Evolutionary conservation across 2,329 filamentous ascomycete species (phyloP).

Genomic region (Penicillium sp.): DNA sequence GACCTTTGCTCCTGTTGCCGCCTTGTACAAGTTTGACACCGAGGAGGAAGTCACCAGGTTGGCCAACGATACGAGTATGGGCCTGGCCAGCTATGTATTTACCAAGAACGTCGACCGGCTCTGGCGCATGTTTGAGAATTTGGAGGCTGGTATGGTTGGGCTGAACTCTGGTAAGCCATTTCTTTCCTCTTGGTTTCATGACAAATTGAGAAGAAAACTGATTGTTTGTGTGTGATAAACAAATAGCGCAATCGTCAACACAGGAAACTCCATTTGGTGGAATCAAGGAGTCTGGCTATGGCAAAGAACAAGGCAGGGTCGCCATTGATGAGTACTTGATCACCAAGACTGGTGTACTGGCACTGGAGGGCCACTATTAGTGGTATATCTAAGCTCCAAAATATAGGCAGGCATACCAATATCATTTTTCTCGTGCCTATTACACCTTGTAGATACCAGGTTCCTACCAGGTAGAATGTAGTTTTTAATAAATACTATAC

Average conservation of each 20-base stretch:
- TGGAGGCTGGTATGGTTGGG: conserved; percentile 68
- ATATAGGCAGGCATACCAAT: background rate
- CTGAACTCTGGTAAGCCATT: conserved; percentile 52
- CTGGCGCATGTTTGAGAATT: conserved; percentile 62
- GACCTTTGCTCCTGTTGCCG: conserved; percentile 62
- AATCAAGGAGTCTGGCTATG: conserved; percentile 65
- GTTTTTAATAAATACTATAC: too few relatives aligned
- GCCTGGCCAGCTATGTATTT: conserved; percentile 64
- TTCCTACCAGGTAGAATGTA: too few relatives aligned
- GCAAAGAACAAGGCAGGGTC: conserved; percentile 59
- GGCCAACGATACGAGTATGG: conserved; percentile 63
- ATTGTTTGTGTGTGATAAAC: conserved; percentile 11
- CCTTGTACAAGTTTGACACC: conserved; percentile 61
- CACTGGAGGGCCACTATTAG: conserved; percentile 22
- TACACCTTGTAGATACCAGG: too few relatives aligned
- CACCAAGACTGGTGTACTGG: conserved; percentile 44
- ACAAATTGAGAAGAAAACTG: background rate
- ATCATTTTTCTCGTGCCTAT: background rate
- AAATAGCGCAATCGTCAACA: conserved; percentile 57
- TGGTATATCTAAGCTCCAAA: background rate
- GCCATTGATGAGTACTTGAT: conserved; percentile 37
- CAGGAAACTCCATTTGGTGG: conserved; percentile 65
- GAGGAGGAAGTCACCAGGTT: conserved; percentile 60
- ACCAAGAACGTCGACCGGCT: conserved; percentile 64
- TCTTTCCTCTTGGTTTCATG: conserved; percentile 17